Conservation (phyloP, 768 basidiomycete genomes). For the Mycena amicta region DNA sequence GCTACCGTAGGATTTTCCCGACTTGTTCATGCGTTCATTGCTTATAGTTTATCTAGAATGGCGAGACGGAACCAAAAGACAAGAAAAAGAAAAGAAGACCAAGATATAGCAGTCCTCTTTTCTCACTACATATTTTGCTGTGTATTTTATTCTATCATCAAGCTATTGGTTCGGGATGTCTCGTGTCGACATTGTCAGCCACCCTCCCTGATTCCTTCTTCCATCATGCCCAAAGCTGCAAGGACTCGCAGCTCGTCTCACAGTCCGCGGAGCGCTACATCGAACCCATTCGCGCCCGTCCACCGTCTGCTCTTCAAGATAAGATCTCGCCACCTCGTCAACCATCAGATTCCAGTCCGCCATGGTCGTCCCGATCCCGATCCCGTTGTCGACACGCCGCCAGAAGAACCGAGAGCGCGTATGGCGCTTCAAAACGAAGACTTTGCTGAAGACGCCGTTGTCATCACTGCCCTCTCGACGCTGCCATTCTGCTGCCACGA, state of each 20-base stretch:
- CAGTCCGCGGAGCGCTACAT: constrained; percentile 24
- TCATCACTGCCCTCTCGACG: constrained; percentile 61
- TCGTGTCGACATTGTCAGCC: no score
- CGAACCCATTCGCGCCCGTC: constrained; percentile 29
- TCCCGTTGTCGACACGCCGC: constrained; percentile 30
- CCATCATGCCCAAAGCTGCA: constrained; percentile 18
- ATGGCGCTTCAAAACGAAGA: constrained; percentile 56
- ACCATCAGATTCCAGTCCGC: constrained; percentile 4
- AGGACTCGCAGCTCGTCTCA: constrained; percentile 5
- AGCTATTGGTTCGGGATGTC: not conserved
- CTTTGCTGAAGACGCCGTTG: constrained; percentile 52
- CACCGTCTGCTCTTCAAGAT: constrained; percentile 40
- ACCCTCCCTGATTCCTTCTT: constrained; percentile 19
- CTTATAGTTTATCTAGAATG: constrained; percentile 6
- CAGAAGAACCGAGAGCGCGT: constrained; percentile 11
- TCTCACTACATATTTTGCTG: constrained; percentile 1
- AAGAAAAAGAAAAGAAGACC: constrained; percentile 60
- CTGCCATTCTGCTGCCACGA: constrained; percentile 77
- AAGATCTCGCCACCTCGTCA: not conserved
- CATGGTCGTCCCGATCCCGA: constrained; percentile 25
- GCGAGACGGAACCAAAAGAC: constrained; percentile 47
- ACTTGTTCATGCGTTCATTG: not conserved
- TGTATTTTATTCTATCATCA: constrained; percentile 3
- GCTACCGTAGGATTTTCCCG: constrained; percentile 44
- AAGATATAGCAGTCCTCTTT: constrained; percentile 26